Evolutionary conservation across 129 eudicot species (phyloP).

Genomic region (Escallonia herrerae): DNA sequence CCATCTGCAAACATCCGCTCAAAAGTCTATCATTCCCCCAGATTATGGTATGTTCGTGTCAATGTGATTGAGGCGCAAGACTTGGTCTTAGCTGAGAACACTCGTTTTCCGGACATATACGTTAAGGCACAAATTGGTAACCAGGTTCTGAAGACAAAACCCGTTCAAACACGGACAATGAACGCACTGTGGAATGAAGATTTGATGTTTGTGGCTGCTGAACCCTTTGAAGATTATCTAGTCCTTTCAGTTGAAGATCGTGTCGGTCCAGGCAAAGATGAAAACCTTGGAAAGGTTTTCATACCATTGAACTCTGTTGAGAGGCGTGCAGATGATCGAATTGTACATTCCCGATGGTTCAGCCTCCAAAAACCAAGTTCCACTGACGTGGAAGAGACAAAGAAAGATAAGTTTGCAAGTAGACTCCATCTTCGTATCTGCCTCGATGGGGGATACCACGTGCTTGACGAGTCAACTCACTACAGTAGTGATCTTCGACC

Average conservation of each 20-base stretch:
- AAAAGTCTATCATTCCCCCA: conserved; percentile 86
- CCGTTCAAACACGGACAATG: conserved; percentile 39
- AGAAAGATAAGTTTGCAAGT: conserved; percentile 61
- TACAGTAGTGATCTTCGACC: conserved; percentile 96
- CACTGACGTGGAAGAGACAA: conserved; percentile 42
- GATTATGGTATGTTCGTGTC: conserved; percentile 90
- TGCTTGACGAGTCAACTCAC: conserved; percentile 88
- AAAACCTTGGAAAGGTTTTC: conserved; percentile 48
- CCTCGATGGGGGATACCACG: conserved; percentile 96
- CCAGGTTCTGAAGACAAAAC: conserved; percentile 56
- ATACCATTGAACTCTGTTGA: conserved; percentile 57
- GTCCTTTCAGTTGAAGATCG: conserved; percentile 67
- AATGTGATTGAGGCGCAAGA: conserved; percentile 87
- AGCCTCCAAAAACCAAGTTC: conserved; percentile 47
- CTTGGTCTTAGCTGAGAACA: conserved; percentile 53
- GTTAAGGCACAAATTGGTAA: conserved; percentile 62
- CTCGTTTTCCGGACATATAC: conserved; percentile 57
- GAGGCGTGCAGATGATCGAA: conserved; percentile 67
- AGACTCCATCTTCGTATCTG: conserved; percentile 63
- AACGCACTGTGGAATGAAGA: conserved; percentile 85
- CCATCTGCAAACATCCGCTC: conserved; percentile 51
- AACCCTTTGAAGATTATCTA: conserved; percentile 86
- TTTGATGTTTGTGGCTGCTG: conserved; percentile 90
- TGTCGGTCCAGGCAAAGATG: conserved; percentile 59
- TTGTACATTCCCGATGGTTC: conserved; percentile 51